A percentile compares a stretch with the other conserved stretches of the same genome.
phyloP scores from a whole-genome alignment of 108 stramenopile genomes.

The Cylindrotheca fusiformis region DNA sequence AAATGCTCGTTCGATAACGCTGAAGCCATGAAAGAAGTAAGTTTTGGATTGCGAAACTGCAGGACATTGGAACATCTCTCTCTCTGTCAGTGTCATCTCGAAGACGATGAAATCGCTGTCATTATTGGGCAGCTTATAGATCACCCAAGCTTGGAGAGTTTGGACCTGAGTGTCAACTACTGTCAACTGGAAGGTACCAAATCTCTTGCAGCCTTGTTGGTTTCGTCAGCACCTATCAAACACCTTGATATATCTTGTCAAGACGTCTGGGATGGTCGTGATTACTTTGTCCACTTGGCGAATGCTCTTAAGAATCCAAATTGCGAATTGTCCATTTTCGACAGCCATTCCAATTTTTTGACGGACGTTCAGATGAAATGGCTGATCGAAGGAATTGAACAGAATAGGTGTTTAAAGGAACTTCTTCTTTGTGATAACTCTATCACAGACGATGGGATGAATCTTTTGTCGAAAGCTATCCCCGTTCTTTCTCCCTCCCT shows the following conservation, averaged over 20 bases:
- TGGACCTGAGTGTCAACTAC: conserved; percentile 15
- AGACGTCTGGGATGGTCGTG: conserved; percentile 18
- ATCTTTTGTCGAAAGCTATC: not conserved
- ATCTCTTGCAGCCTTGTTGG: not conserved
- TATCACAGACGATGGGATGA: conserved; percentile 11
- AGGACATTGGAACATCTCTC: not conserved
- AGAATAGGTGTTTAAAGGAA: not conserved
- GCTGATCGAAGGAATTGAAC: not conserved
- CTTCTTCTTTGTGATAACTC: conserved; percentile 10
- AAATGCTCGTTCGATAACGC: not conserved
- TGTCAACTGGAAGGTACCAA: conserved; percentile 8
- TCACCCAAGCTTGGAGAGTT: not conserved
- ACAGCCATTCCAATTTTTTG: conserved; percentile 13
- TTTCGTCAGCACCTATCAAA: not conserved
- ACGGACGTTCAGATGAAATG: conserved; percentile 10
- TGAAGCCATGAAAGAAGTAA: not conserved
- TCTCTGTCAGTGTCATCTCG: conserved; percentile 8
- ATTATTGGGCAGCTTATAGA: not conserved
- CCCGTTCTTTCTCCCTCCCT: not conserved
- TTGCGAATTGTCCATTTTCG: conserved; percentile 2
- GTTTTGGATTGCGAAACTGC: not conserved
- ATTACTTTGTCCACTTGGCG: conserved; percentile 7
- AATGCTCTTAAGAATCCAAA: conserved; percentile 1
- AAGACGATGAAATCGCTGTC: conserved; percentile 8
- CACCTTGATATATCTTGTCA: conserved; percentile 7